Conservation (phyloP, 2,329 filamentous ascomycete genomes). For the Plectosphaerella sp. region DNA sequence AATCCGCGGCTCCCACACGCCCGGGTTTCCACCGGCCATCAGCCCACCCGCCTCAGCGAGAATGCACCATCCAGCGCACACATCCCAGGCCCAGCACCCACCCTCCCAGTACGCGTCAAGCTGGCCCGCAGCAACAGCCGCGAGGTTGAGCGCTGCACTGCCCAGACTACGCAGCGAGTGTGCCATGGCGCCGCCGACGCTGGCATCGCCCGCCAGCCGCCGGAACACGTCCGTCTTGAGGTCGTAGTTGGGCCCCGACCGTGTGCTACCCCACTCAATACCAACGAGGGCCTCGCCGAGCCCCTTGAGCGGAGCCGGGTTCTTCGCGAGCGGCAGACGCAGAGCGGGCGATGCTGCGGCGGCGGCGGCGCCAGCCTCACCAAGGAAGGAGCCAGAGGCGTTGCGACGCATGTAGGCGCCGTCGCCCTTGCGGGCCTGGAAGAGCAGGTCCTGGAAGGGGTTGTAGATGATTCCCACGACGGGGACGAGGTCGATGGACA, state of each 20-base stretch:
- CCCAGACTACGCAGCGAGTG: constrained; percentile 69
- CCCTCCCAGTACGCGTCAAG: constrained; percentile 78
- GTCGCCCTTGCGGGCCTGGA: constrained; percentile 62
- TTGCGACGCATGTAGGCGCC: constrained; percentile 55
- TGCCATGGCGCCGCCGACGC: constrained; percentile 70
- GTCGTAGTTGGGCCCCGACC: constrained; percentile 66
- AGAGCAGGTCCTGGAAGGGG: constrained; percentile 67
- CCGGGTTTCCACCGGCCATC: constrained; percentile 70
- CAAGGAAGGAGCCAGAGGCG: constrained; percentile 25
- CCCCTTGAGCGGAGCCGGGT: constrained; percentile 51
- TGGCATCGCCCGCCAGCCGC: constrained; percentile 51
- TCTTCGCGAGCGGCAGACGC: constrained; percentile 33
- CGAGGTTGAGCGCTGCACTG: constrained; percentile 71
- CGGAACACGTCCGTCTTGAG: constrained; percentile 65
- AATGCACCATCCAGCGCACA: constrained; percentile 77
- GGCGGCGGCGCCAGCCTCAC: constrained; percentile 27
- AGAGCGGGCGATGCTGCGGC: constrained; percentile 23
- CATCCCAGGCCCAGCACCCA: constrained; percentile 82
- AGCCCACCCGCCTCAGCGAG: constrained; percentile 69
- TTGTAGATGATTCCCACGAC: constrained; percentile 76
- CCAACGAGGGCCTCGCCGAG: constrained; percentile 63
- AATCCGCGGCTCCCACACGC: constrained; percentile 60
- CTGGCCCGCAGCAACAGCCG: constrained; percentile 65
- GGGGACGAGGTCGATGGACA: constrained; percentile 58
- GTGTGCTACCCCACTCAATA: constrained; percentile 69